Conservation (phyloP, 345 rosid species). For the Geranium rotundifolium region DNA sequence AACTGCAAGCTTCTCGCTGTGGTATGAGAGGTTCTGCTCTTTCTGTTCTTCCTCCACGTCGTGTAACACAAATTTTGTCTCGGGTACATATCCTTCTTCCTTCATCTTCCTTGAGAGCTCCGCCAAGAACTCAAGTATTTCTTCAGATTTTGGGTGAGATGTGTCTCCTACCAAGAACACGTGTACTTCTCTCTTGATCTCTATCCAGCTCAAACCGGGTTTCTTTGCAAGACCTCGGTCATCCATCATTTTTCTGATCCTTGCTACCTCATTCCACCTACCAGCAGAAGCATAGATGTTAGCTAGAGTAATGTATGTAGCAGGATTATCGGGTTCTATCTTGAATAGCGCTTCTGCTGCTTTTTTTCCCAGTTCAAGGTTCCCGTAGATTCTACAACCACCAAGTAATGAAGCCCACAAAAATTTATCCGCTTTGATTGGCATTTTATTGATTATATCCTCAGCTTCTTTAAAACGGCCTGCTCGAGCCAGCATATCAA, state of each 20-base stretch:
- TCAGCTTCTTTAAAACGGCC: conserved; percentile 53
- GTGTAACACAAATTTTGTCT: conserved; percentile 60
- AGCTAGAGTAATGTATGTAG: conserved; percentile 81
- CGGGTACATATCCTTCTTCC: conserved; percentile 78
- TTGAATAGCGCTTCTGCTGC: conserved; percentile 64
- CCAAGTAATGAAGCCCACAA: conserved; percentile 90
- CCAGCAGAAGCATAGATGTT: conserved; percentile 73
- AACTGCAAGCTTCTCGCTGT: conserved; percentile 88
- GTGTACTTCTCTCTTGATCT: conserved; percentile 50
- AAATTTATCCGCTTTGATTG: conserved; percentile 65
- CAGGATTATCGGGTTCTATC: conserved; percentile 82
- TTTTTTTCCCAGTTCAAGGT: conserved; percentile 55
- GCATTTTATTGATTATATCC: conserved; percentile 47
- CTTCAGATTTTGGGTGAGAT: conserved; percentile 51
- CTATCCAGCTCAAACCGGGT: conserved; percentile 81
- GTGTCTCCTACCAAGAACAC: conserved; percentile 63
- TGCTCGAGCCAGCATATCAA: conserved; percentile 66
- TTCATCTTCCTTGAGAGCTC: conserved; percentile 54
- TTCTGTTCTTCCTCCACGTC: conserved; percentile 91
- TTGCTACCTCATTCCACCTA: conserved; percentile 61
- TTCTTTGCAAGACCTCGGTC: conserved; percentile 49
- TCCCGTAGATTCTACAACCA: conserved; percentile 73
- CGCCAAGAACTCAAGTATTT: conserved; percentile 44
- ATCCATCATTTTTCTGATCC: conserved; percentile 53
- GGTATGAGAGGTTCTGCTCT: conserved; percentile 69